Conservation (phyloP, 345 rosid genomes). For the Gynandropsis gynandra region DNA sequence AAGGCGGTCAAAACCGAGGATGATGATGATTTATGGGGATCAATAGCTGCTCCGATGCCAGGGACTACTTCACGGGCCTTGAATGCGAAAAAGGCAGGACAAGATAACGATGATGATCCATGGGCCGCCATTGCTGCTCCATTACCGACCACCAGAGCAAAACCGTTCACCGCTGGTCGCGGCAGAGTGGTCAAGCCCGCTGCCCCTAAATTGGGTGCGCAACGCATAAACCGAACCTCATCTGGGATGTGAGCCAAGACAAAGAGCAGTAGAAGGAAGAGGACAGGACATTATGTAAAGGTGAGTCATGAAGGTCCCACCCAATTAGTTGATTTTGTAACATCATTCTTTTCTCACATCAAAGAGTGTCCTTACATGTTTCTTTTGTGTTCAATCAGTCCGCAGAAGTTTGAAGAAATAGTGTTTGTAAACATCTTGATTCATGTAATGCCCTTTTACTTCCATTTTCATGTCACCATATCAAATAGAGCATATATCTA, state of each 20-base stretch:
- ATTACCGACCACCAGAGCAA: constrained; percentile 69
- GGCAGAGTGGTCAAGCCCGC: constrained; percentile 70
- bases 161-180: constrained; percentile 61
- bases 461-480: no score
- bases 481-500: no score
- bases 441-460: no score
- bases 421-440: no score
- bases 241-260: constrained; percentile 44
- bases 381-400: no score
- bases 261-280: constrained; percentile 13
- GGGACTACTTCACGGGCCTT: constrained; percentile 56
- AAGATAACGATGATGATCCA: constrained; percentile 66
- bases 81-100: constrained; percentile 44
- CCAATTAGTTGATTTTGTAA: no score
- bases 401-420: no score
- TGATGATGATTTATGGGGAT: constrained; percentile 84
- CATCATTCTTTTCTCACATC: no score
- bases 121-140: constrained; percentile 99
- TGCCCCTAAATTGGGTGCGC: constrained; percentile 75
- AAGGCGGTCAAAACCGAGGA: constrained; percentile 54
- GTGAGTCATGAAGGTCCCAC: no score
- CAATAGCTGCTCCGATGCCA: constrained; percentile 85
- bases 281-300: constrained; percentile 31
- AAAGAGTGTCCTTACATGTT: no score
- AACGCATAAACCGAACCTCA: constrained; percentile 80